phyloP scores from a whole-genome alignment of 495 filamentous ascomycete genomes.

The Choiromyces venosus region DNA sequence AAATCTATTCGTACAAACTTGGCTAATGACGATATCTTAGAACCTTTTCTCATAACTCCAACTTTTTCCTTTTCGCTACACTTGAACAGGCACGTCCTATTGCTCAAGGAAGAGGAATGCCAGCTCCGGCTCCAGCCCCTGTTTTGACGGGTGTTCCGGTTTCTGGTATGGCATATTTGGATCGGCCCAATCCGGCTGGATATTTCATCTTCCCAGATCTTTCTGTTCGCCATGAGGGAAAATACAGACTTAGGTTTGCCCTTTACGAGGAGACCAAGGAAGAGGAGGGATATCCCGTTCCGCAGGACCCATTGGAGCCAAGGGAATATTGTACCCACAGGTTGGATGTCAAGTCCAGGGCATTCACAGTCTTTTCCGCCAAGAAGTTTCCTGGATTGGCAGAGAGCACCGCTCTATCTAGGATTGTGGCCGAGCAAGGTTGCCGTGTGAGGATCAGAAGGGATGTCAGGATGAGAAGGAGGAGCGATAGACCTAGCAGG shows the following conservation, averaged over 20 bases:
- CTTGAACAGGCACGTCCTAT: conserved; percentile 82
- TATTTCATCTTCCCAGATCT: conserved; percentile 98
- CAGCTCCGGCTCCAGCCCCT: conserved; percentile 60
- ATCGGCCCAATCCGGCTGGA: conserved; percentile 82
- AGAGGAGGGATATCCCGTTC: conserved; percentile 45
- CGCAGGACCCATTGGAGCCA: conserved; percentile 43
- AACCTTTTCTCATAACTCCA: conserved; percentile 89
- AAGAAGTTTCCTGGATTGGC: conserved; percentile 97
- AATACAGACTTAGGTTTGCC: conserved; percentile 81
- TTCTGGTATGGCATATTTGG: conserved; percentile 92
- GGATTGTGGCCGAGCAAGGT: conserved; percentile 90
- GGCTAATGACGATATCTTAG: conserved; percentile 56
- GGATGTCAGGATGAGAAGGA: conserved; percentile 91
- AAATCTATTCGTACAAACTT: not conserved
- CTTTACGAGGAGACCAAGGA: conserved; percentile 92
- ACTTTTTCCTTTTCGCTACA: conserved; percentile 95
- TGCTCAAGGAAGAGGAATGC: conserved; percentile 68
- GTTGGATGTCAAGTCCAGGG: conserved; percentile 82
- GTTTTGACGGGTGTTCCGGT: conserved; percentile 94
- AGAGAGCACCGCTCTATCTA: conserved; percentile 82
- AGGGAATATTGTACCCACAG: conserved; percentile 51
- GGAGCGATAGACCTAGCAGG: conserved; percentile 39
- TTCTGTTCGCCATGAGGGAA: conserved; percentile 92
- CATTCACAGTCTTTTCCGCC: conserved; percentile 88
- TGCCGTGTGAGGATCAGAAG: conserved; percentile 94